Conservation (phyloP, 495 filamentous ascomycete species). For the Pseudevernia furfuracea region DNA sequence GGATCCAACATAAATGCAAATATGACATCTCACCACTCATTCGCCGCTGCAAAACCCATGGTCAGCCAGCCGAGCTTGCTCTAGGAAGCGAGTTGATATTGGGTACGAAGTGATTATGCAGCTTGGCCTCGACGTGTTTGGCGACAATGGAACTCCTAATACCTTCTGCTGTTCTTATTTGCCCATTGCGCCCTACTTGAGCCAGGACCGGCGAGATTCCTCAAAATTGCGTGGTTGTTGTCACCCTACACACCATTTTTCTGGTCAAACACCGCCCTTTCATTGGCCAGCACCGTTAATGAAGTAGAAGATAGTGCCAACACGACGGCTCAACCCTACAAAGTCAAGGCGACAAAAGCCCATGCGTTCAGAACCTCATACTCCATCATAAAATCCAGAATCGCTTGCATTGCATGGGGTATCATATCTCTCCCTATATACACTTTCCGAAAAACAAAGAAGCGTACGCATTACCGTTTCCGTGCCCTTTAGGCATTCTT, state of each 20-base stretch:
- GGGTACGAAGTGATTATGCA: too few relatives aligned
- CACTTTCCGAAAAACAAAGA: not conserved
- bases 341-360: not conserved
- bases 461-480: not conserved
- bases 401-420: slow-evolving; percentile 12
- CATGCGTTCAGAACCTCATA: not conserved
- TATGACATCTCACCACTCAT: too few relatives aligned
- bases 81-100: too few relatives aligned
- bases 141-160: too few relatives aligned
- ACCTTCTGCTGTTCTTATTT: too few relatives aligned
- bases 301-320: not conserved
- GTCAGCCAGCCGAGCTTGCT: not conserved
- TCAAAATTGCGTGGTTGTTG: not conserved
- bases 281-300: not conserved
- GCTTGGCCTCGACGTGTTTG: too few relatives aligned
- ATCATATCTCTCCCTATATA: slow-evolving; percentile 11
- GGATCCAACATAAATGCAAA: too few relatives aligned
- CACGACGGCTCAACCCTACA: not conserved
- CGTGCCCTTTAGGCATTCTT: not conserved
- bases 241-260: not conserved
- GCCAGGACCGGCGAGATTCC: not conserved
- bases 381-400: not conserved
- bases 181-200: not conserved
- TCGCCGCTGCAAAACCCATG: not conserved
- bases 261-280: not conserved